Base-by-base conservation (phyloP, 768 basidiomycete species). In the Hypholoma sublateritium region DNA sequence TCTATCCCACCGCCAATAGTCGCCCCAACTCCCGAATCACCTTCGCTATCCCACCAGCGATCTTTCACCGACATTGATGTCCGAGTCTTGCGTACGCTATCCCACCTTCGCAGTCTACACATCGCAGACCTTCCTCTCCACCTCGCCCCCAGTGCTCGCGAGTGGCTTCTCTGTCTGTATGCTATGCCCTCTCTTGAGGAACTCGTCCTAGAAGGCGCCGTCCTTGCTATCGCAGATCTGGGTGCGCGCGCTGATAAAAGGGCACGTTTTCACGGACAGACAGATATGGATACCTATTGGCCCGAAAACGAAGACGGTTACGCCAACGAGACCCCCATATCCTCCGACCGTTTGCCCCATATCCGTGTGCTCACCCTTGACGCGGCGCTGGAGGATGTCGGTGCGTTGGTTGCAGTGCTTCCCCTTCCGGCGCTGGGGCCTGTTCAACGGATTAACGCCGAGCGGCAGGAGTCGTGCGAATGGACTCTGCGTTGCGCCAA, bases 381-480 rank as follows among this genome's bases (percentile, higher is more conserved):
- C 34, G 53, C 53, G 19, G 53, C 53, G 6, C 32, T 53, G 17
- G 53, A 46, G 43, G 53, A 53, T 16, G 53, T 53, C 8, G 34
- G 19, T 7, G 28, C 21, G 4, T 22, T 53, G 6, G 32, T 32
- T 14, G n/a, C 42, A 17, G 17, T 16, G 7, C 25, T 53, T n/a
- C 53, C 53, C 14, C 43, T 45, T 12, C 53, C 53, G 3, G 5
- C 7, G 3, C 43, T 4, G 5, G n/a, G 13, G 6, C 24, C 5
- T 5, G 13, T 21, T 12, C 13, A 3, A 2, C 21, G 5, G 21
- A 21, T 22, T 8, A 19, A 4, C 44, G 24, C 16, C 19, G 21
- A 5, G 11, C 19, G 13, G 17, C 32, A 39, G 19, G 22, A 21
- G 6, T 7, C 4, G 34, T 16, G 32, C 12, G 43, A 37, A 25